Evolutionary conservation across 2,329 filamentous ascomycete species (phyloP).

Genomic region (Furcasterigmium furcatum): DNA sequence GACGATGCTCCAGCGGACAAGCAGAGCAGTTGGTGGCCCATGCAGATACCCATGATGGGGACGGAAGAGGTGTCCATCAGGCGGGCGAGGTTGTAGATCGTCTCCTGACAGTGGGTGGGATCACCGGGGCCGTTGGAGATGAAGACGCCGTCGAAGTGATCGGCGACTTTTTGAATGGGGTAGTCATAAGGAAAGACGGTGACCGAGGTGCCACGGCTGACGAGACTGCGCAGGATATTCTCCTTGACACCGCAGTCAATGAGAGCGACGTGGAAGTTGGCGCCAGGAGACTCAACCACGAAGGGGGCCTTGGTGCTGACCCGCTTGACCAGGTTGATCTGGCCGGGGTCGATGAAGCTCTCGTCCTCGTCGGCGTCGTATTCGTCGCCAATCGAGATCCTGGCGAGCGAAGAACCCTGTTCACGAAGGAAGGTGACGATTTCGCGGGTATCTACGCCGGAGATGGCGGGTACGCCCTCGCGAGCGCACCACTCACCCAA

Average conservation of each 20-base stretch:
- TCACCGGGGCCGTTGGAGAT: conserved; percentile 99
- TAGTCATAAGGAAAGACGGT: conserved; percentile 97
- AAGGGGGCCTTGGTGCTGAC: conserved; percentile 99
- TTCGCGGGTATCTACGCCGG: conserved; percentile 92
- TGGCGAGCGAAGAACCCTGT: conserved; percentile 91
- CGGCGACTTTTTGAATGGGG: conserved; percentile 95
- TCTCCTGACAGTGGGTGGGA: conserved; percentile 93
- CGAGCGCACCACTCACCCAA: conserved; percentile 91
- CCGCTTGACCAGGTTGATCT: conserved; percentile 93
- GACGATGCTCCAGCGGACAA: conserved; percentile 89
- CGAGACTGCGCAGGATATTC: conserved; percentile 95
- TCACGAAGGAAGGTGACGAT: conserved; percentile 96
- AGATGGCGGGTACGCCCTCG: conserved; percentile 93
- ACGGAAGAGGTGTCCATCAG: conserved; percentile 89
- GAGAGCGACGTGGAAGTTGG: conserved; percentile 86
- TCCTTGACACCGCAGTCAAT: conserved; percentile 99
- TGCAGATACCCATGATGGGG: conserved; percentile 96
- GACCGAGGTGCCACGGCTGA: conserved; percentile 85
- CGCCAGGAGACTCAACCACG: conserved; percentile 81
- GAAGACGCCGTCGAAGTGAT: conserved; percentile 98
- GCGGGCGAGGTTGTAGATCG: conserved; percentile 86
- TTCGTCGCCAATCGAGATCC: conserved; percentile 93
- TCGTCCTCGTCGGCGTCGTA: conserved; percentile 99
- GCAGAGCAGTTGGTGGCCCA: conserved; percentile 94
- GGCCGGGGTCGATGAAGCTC: conserved; percentile 89